phyloP scores from a whole-genome alignment of 805 yeast genomes.

The Diddensiella santjacobensis region DNA sequence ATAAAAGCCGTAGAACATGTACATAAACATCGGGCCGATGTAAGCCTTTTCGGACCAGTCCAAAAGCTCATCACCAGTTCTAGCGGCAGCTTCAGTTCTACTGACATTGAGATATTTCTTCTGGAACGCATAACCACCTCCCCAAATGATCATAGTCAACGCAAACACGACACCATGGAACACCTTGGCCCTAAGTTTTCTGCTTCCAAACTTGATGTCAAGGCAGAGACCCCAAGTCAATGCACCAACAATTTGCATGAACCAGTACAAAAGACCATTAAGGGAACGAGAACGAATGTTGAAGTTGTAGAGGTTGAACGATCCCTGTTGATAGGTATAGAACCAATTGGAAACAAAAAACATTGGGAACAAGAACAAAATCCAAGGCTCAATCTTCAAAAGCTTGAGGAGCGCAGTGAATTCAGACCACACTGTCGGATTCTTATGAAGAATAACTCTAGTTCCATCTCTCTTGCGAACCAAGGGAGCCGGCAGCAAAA shows the following conservation, averaged over 20 bases:
- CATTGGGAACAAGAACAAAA: constrained; percentile 54
- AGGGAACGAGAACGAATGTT: constrained; percentile 58
- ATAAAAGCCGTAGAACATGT: constrained; percentile 55
- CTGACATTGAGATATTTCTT: constrained; percentile 22
- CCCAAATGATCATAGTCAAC: constrained; percentile 42
- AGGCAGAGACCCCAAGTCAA: constrained; percentile 42
- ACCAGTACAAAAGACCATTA: constrained; percentile 58
- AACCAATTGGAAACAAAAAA: constrained; percentile 61
- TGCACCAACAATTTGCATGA: constrained; percentile 56
- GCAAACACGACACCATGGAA: constrained; percentile 43
- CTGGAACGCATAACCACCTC: constrained; percentile 27
- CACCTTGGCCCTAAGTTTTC: constrained; percentile 45
- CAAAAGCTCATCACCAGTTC: constrained; percentile 27
- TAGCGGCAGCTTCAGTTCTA: constrained; percentile 22
- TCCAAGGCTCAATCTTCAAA: constrained; percentile 41
- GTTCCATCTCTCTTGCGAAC: constrained; percentile 50
- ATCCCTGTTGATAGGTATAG: constrained; percentile 60
- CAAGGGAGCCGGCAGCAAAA: constrained; percentile 46
- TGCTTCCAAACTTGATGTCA: constrained; percentile 40
- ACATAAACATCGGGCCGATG: constrained; percentile 57
- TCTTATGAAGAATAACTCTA: constrained; percentile 41
- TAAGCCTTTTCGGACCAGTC: constrained; percentile 46
- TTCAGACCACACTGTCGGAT: constrained; percentile 47
- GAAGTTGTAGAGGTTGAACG: constrained; percentile 51
- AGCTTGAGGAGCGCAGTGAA: constrained; percentile 39